Conservation (phyloP, 768 basidiomycete species). For the Mrakia frigida region DNA sequence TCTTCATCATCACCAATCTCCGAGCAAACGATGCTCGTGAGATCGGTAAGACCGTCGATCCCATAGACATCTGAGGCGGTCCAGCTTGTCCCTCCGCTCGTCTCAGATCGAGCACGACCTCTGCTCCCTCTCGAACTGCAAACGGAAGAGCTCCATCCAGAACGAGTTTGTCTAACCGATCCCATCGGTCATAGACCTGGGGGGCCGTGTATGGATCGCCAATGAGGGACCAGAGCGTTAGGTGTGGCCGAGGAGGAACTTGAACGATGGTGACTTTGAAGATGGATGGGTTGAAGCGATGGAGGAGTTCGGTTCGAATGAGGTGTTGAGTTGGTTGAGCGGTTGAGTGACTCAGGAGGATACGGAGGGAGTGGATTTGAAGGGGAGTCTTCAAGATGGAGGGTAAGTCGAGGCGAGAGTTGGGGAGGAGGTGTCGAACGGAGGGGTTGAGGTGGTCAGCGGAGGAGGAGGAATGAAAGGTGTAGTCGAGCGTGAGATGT, state of each 20-base stretch:
- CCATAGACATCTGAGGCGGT: background rate
- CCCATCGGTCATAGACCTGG: background rate
- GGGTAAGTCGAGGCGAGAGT: constrained; percentile 38
- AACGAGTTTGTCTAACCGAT: background rate
- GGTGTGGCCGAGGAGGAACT: background rate
- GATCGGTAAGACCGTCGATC: too few species aligned
- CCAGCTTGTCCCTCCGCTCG: background rate
- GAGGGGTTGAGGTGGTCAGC: constrained; percentile 48
- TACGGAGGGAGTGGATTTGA: background rate
- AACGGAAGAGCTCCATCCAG: background rate
- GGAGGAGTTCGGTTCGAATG: background rate
- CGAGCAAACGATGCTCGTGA: background rate
- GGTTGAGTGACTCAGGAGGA: background rate
- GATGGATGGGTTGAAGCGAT: background rate
- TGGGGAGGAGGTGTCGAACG: constrained; percentile 20
- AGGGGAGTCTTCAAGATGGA: constrained; percentile 48
- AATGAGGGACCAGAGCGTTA: background rate
- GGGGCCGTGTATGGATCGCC: background rate
- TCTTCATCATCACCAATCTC: background rate
- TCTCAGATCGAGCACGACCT: background rate
- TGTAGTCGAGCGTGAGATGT: background rate
- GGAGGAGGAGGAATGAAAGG: background rate
- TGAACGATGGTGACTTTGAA: background rate
- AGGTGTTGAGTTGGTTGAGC: background rate
- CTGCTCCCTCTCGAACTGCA: background rate